Evolutionary conservation across 179 eudicot species (phyloP).

Genomic region (Beta lomatogona): DNA sequence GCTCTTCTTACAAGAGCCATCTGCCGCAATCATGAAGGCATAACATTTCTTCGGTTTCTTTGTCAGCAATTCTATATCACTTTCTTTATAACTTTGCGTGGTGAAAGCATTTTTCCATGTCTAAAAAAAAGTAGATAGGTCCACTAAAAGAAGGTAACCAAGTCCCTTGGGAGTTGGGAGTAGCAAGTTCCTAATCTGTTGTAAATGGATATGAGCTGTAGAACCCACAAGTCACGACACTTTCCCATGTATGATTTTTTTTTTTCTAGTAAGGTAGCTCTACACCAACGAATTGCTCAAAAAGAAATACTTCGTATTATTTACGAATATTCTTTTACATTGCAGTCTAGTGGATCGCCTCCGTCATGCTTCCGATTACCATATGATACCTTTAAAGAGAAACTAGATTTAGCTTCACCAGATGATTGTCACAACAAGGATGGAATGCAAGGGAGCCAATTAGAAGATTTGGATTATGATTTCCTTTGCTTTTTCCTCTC

Average conservation of each 20-base stretch:
- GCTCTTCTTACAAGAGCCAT: background rate
- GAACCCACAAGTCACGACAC: too few species aligned
- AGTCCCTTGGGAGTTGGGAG: background rate
- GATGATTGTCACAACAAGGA: constrained; percentile 36
- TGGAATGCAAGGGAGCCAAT: constrained; percentile 39
- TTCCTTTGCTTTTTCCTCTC: constrained; percentile 87
- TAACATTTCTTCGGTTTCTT: background rate
- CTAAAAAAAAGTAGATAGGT: background rate
- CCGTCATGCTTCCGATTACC: constrained; percentile 88
- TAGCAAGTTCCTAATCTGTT: background rate
- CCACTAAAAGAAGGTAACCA: background rate
- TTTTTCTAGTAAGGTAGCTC: background rate
- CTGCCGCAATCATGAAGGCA: background rate
- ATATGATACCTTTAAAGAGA: constrained; percentile 71
- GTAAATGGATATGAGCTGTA: background rate
- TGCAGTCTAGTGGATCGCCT: constrained; percentile 88
- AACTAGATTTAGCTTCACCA: constrained; percentile 34
- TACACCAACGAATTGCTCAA: background rate
- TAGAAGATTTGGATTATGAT: constrained; percentile 72
- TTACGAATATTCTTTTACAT: constrained; percentile 22
- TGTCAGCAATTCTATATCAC: background rate
- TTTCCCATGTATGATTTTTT: background rate
- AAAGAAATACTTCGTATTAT: background rate
- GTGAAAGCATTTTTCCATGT: background rate
- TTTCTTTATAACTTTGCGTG: background rate